Evolutionary conservation across 2,329 filamentous ascomycete species (phyloP).

Genomic region (Dichotomopilus funicola): DNA sequence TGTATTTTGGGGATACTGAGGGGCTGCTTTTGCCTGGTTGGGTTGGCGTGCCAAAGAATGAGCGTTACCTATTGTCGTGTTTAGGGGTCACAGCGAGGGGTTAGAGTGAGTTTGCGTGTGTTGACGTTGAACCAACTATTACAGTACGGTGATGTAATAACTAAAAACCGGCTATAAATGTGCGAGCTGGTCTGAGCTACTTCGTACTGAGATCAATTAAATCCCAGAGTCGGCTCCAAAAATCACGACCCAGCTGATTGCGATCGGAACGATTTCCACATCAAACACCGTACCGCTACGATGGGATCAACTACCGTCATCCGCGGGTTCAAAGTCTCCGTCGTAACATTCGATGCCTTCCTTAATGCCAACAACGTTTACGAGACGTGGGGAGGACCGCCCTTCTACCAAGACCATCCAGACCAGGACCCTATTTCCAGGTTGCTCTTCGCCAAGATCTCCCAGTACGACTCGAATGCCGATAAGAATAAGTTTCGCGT

Average conservation of each 20-base stretch:
- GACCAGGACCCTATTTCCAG: not conserved
- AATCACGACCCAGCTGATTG: not conserved
- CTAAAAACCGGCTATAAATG: too few species aligned
- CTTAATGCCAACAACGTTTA: not conserved
- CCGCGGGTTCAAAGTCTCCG: constrained; percentile 4
- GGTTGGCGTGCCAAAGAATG: too few species aligned
- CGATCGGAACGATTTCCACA: not conserved
- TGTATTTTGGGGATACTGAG: too few species aligned
- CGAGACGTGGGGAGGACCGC: not conserved
- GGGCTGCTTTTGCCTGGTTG: too few species aligned
- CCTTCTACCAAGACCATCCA: not conserved
- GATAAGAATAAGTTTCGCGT: constrained; percentile 4
- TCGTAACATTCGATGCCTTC: not conserved
- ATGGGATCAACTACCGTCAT: constrained; percentile 4
- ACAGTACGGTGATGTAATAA: too few species aligned
- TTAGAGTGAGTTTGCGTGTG: too few species aligned
- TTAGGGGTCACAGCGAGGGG: too few species aligned
- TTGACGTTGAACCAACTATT: too few species aligned
- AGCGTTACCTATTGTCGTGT: too few species aligned
- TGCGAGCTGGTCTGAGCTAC: too few species aligned
- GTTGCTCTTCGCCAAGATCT: constrained; percentile 3
- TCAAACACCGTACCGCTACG: not conserved
- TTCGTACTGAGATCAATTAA: too few species aligned
- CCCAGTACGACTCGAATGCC: not conserved
- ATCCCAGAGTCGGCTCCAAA: too few species aligned